These are phyloP conservation scores for Polychytrium aggregatum DNA, from an alignment of 192 early-diverging fungal species.

Conservation along the genomic window DNA sequence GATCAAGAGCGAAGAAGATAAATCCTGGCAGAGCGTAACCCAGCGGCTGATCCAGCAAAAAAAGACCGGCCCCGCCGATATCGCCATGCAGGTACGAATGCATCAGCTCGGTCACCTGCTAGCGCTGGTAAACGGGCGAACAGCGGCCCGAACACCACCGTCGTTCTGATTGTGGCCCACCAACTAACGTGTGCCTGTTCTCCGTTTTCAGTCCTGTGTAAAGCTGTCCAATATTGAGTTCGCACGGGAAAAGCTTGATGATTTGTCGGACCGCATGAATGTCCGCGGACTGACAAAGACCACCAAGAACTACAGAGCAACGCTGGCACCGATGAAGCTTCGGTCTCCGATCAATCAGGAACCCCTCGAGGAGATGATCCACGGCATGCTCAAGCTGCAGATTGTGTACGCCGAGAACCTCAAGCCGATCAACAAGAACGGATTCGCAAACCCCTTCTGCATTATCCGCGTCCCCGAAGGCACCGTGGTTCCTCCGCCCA, in stretches of 20 bases:
- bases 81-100: too few relatives aligned
- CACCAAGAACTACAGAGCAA: constrained; percentile 22
- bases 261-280: constrained; percentile 40
- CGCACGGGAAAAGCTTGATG: constrained; percentile 36
- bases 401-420: constrained; percentile 43
- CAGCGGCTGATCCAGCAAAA: too few relatives aligned
- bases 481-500: too few relatives aligned
- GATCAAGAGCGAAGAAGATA: too few relatives aligned
- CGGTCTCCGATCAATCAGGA: too few relatives aligned
- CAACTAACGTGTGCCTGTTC: too few relatives aligned
- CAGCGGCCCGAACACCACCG: too few relatives aligned
- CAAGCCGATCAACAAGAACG: constrained; percentile 41
- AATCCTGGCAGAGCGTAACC: too few relatives aligned
- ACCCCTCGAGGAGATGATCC: constrained; percentile 15
- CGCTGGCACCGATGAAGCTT: background rate
- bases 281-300: constrained; percentile 24
- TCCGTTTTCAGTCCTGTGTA: constrained; percentile 48
- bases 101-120: too few relatives aligned
- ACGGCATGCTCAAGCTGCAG: constrained; percentile 33
- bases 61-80: too few relatives aligned
- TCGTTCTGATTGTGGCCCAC: too few relatives aligned
- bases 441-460: constrained; percentile 35
- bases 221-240: constrained; percentile 47
- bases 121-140: too few relatives aligned
- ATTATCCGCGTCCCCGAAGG: constrained; percentile 44